Conservation (phyloP, 2,329 filamentous ascomycete genomes). For the Hyphodiscus sp. region DNA sequence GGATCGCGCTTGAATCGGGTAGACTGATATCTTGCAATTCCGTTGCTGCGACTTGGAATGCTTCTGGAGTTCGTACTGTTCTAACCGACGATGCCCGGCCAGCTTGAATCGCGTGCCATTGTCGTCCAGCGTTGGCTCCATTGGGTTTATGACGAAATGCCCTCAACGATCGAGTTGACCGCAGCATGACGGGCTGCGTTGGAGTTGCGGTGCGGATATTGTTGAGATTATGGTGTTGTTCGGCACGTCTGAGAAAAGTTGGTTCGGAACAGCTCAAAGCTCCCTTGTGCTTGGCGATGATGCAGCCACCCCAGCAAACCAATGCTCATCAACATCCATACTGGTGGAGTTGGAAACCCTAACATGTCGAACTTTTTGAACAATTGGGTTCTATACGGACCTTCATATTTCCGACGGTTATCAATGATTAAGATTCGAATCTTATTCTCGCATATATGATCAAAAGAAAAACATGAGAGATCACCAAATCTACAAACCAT, state of each 20-base stretch:
- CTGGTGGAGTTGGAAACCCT: no score
- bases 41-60: background rate
- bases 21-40: no score
- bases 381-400: no score
- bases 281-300: slow-evolving; percentile 7
- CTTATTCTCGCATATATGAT: no score
- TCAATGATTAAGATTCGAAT: no score
- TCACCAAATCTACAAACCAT: no score
- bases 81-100: slow-evolving; percentile 29
- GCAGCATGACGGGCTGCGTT: slow-evolving; percentile 56
- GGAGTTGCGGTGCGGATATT: slow-evolving; percentile 16
- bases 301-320: background rate
- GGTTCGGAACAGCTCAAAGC: slow-evolving; percentile 12
- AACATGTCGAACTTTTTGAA: no score
- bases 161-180: slow-evolving; percentile 59
- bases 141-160: slow-evolving; percentile 49
- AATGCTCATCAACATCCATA: no score
- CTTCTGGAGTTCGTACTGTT: slow-evolving; percentile 31
- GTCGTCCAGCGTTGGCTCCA: slow-evolving; percentile 46
- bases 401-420: no score
- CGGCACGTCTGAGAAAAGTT: slow-evolving; percentile 15
- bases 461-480: no score
- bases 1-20: no score
- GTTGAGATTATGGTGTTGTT: slow-evolving; percentile 19
- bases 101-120: slow-evolving; percentile 48